phyloP scores from a whole-genome alignment of 495 filamentous ascomycete genomes.

The Letharia columbiana region DNA sequence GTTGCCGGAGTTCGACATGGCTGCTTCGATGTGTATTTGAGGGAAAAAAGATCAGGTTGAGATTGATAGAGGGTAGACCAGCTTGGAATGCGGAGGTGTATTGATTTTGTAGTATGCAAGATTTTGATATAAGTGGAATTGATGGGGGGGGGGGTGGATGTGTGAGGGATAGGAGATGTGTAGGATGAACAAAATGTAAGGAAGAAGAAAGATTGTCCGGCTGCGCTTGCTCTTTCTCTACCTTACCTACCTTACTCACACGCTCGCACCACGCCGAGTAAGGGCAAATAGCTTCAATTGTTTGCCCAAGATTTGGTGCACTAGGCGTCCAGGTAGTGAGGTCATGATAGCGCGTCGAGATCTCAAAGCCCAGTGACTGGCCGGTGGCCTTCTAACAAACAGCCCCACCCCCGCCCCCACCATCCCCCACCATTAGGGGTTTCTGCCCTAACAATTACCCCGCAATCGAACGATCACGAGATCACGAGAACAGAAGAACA shows the following conservation, averaged over 20 bases:
- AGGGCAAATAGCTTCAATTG: background rate
- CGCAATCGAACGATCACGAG: background rate
- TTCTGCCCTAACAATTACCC: background rate
- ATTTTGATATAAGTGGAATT: background rate
- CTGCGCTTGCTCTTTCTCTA: background rate
- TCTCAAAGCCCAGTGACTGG: background rate
- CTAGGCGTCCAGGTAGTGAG: background rate
- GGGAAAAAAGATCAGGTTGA: background rate
- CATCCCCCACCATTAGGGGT: too few relatives aligned
- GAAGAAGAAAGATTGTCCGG: background rate
- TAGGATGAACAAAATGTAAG: too few relatives aligned
- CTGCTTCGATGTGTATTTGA: background rate
- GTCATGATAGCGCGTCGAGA: background rate
- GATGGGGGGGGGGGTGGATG: background rate
- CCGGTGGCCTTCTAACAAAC: too few relatives aligned
- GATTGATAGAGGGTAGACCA: background rate
- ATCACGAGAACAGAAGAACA: background rate
- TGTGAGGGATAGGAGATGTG: too few relatives aligned
- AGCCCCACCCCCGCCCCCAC: too few relatives aligned
- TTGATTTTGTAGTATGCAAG: background rate
- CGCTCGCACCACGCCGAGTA: background rate
- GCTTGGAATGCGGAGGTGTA: background rate
- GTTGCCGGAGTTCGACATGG: constrained; percentile 20
- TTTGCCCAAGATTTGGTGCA: background rate
- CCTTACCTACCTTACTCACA: too few relatives aligned